phyloP scores from a whole-genome alignment of 768 basidiomycete genomes.

The Termitomyces eurrhizus region DNA sequence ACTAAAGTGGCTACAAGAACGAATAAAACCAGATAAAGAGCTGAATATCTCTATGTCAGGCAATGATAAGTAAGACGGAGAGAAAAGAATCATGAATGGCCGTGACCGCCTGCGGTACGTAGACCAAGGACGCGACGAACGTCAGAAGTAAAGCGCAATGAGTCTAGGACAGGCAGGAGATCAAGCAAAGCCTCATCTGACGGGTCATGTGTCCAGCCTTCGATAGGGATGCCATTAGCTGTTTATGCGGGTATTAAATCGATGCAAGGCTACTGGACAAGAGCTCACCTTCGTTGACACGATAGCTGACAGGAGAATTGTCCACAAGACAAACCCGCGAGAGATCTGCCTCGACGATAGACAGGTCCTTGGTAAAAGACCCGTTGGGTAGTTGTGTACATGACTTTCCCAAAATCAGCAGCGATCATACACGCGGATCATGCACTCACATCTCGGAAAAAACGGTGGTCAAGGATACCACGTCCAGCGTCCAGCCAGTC shows the following conservation, averaged over 20 bases:
- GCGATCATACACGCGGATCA: neutral
- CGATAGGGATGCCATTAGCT: constrained; percentile 99
- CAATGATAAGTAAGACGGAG: constrained; percentile 4
- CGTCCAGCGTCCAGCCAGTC: constrained; percentile 98
- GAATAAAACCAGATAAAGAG: constrained; percentile 23
- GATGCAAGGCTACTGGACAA: constrained; percentile 2
- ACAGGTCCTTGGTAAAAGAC: constrained; percentile 90
- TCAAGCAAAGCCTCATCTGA: constrained; percentile 95
- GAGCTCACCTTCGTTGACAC: constrained; percentile 81
- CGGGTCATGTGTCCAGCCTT: constrained; percentile 98
- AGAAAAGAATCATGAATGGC: constrained; percentile 24
- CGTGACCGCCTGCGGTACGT: constrained; percentile 38
- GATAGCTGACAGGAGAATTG: constrained; percentile 93
- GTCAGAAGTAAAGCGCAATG: constrained; percentile 92
- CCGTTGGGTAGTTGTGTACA: constrained; percentile 92
- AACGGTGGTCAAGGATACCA: constrained; percentile 81
- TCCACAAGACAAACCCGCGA: constrained; percentile 93
- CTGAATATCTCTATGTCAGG: constrained; percentile 21
- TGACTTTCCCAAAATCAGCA: constrained; percentile 46
- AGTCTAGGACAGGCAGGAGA: constrained; percentile 92
- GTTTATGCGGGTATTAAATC: constrained; percentile 9
- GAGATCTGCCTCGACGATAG: constrained; percentile 85
- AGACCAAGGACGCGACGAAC: constrained; percentile 88
- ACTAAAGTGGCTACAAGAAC: constrained; percentile 21
- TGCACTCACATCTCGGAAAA: constrained; percentile 84